A percentile compares a stretch with the other conserved stretches of the same genome.
Conservation (phyloP, 352 stramenopile species). For the Peronospora destructor region DNA sequence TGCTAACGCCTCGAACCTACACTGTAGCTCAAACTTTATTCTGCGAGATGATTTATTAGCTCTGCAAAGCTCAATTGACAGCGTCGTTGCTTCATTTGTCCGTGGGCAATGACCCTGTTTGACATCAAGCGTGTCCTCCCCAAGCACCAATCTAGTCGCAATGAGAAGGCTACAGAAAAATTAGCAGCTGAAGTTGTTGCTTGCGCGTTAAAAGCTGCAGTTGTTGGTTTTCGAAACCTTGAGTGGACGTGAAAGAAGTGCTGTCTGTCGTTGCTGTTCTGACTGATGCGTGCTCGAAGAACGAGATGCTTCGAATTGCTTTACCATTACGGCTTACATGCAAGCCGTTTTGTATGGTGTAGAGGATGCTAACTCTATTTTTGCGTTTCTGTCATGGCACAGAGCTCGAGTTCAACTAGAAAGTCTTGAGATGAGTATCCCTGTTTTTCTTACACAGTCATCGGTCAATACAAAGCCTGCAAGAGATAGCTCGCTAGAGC, state of each 20-base stretch:
- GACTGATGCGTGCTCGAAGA: constrained; percentile 23
- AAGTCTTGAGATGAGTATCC: constrained; percentile 17
- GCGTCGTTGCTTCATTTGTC: constrained; percentile 5
- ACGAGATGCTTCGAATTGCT: constrained; percentile 20
- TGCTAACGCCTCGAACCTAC: constrained; percentile 15
- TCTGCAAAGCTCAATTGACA: constrained; percentile 4
- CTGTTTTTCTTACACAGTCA: neutral
- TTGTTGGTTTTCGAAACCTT: constrained; percentile 8
- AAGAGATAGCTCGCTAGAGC: neutral
- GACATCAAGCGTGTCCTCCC: constrained; percentile 16
- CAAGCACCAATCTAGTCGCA: constrained; percentile 8
- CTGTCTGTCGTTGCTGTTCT: constrained; percentile 10
- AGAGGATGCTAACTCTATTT: neutral
- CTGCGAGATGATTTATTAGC: constrained; percentile 10
- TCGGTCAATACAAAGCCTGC: neutral
- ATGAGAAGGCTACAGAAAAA: constrained; percentile 9
- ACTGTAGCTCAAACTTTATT: constrained; percentile 18
- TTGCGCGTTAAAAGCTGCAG: constrained; percentile 15
- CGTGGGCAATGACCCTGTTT: constrained; percentile 13
- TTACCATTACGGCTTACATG: constrained; percentile 10
- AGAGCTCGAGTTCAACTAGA: constrained; percentile 23
- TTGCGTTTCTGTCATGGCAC: neutral
- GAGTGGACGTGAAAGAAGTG: constrained; percentile 18
- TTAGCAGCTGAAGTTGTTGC: constrained; percentile 15
- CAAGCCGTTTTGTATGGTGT: neutral